A percentile compares a stretch with the other conserved stretches of the same genome.
These are phyloP conservation scores for Calonectria leucothoes DNA, from an alignment of 2,329 filamentous ascomycete species.

Conservation along the genomic window DNA sequence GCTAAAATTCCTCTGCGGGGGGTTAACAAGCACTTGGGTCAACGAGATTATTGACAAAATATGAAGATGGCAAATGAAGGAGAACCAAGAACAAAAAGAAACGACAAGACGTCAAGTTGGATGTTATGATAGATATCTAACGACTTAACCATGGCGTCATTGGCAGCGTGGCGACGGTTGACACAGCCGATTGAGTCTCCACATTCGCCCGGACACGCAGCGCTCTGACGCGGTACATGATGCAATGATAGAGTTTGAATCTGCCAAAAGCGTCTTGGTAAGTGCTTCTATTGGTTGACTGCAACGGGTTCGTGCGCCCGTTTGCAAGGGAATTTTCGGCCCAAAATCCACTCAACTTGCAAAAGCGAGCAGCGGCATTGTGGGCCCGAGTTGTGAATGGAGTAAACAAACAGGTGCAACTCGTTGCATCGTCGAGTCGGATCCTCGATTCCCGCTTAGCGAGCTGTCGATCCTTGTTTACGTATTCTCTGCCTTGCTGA, in stretches of 20 bases:
- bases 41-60: too few relatives aligned
- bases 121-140: too few relatives aligned
- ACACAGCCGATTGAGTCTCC: not conserved
- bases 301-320: not conserved
- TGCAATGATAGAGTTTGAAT: not conserved
- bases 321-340: not conserved
- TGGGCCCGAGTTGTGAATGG: not conserved
- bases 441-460: not conserved
- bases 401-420: not conserved
- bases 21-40: too few relatives aligned
- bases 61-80: too few relatives aligned
- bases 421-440: not conserved
- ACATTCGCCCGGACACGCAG: not conserved
- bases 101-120: too few relatives aligned
- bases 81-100: too few relatives aligned
- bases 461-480: not conserved
- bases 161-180: too few relatives aligned
- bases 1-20: too few relatives aligned
- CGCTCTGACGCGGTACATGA: not conserved
- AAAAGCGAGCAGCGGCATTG: not conserved
- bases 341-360: not conserved
- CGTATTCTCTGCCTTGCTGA: not conserved
- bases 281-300: not conserved
- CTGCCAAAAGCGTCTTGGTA: not conserved
- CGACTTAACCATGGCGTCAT: too few relatives aligned